Evolutionary conservation across 2,329 filamentous ascomycete species (phyloP).

Genomic region (Plenodomus lindquistii): DNA sequence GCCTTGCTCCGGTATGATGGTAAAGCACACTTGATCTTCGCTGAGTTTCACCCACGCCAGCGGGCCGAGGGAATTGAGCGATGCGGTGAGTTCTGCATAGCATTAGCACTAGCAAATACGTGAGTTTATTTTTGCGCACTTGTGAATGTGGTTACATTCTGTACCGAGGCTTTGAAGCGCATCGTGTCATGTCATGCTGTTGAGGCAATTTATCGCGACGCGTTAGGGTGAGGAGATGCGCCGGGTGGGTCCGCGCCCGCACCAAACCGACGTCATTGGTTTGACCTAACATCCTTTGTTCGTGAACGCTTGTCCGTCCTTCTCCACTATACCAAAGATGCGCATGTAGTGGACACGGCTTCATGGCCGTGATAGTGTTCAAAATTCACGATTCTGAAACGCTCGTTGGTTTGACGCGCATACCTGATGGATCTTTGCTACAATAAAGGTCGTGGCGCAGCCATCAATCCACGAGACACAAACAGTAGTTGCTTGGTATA

Average conservation of each 20-base stretch:
- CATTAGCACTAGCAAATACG: no score
- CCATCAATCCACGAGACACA: no score
- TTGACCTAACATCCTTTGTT: no score
- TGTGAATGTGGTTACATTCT: conserved; percentile 57
- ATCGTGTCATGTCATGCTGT: conserved; percentile 41
- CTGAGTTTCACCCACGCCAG: conserved; percentile 90
- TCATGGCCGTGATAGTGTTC: no score
- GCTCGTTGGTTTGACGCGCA: no score
- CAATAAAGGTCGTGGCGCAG: no score
- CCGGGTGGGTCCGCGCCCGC: conserved; percentile 10
- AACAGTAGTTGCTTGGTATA: no score
- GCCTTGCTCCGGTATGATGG: conserved; percentile 90
- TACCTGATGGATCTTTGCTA: no score
- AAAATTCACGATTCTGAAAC: no score
- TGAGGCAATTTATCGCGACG: conserved; percentile 20
- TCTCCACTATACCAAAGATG: no score
- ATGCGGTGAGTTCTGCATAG: conserved; percentile 61
- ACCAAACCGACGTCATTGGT: conserved; percentile 10
- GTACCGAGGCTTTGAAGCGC: conserved; percentile 59
- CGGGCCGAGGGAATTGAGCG: conserved; percentile 70
- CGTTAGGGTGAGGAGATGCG: conserved; percentile 10
- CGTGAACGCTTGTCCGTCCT: no score
- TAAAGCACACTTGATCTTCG: conserved; percentile 86
- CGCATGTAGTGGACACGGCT: no score
- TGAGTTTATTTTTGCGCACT: conserved; percentile 44